These are phyloP conservation scores for Backusella tuberculispora DNA, from an alignment of 192 early-diverging fungal genomes.

Conservation along the genomic window DNA sequence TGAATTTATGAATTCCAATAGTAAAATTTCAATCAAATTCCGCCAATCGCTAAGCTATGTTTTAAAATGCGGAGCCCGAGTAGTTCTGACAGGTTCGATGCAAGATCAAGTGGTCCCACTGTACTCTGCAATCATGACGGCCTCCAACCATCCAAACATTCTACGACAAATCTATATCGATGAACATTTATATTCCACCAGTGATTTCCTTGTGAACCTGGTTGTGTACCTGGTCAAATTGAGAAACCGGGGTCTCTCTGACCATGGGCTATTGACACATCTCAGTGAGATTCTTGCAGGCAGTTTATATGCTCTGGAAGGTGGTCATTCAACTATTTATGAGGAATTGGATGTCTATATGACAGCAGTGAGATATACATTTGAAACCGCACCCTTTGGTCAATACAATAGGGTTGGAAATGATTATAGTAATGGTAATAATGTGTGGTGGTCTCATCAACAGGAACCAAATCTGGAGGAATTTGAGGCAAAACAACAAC, in stretches of 20 bases:
- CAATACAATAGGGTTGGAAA: not conserved
- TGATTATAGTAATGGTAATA: not conserved
- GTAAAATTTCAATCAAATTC: constrained; percentile 71
- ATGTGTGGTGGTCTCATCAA: not conserved
- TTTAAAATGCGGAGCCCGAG: constrained; percentile 67
- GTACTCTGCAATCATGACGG: constrained; percentile 75
- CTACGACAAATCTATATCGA: constrained; percentile 92
- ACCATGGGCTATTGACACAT: constrained; percentile 86
- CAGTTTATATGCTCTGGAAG: constrained; percentile 81
- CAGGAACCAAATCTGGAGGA: constrained; percentile 26
- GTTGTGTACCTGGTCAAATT: constrained; percentile 88
- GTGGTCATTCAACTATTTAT: constrained; percentile 94
- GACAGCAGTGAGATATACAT: constrained; percentile 53
- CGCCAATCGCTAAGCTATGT: constrained; percentile 68
- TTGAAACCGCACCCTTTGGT: constrained; percentile 51
- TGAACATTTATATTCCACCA: constrained; percentile 76
- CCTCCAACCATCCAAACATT: constrained; percentile 75
- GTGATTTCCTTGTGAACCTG: constrained; percentile 86
- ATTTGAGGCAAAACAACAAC: constrained; percentile 65
- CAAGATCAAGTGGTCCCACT: constrained; percentile 97
- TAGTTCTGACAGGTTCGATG: constrained; percentile 84
- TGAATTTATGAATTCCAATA: constrained; percentile 86
- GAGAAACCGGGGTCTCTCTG: constrained; percentile 87
- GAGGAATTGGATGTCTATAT: constrained; percentile 88
- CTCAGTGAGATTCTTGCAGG: constrained; percentile 87